Percentiles rank a stretch among this genome's conserved stretches.
These are phyloP conservation scores for Cladosporium phlei DNA, from an alignment of 2,329 filamentous ascomycete species.

Conservation along the genomic window DNA sequence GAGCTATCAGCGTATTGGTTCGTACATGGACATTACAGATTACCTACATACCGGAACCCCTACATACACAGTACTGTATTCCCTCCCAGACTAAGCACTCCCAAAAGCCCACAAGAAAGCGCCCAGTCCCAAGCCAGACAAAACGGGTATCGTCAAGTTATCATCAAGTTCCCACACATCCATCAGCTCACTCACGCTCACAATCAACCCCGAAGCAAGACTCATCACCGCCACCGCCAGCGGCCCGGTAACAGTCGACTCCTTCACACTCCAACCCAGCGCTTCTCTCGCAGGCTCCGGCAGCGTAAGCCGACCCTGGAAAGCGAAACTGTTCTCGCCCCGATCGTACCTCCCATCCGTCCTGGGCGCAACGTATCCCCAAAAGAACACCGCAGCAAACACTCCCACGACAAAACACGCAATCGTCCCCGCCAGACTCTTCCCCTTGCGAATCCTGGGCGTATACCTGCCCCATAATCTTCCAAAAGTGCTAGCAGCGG, in stretches of 20 bases:
- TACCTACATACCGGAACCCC: not conserved
- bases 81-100: not conserved
- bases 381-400: conserved; percentile 78
- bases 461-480: conserved; percentile 86
- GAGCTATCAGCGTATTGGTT: too few relatives aligned
- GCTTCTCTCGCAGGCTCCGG: conserved; percentile 55
- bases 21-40: too few relatives aligned
- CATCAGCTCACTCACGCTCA: conserved; percentile 81
- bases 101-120: conserved; percentile 86
- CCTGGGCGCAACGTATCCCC: conserved; percentile 73
- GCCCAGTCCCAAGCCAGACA: conserved; percentile 86
- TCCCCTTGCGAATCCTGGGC: conserved; percentile 74
- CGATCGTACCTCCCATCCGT: conserved; percentile 31
- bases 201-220: conserved; percentile 81
- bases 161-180: conserved; percentile 95
- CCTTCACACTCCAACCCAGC: conserved; percentile 56
- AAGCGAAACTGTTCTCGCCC: conserved; percentile 66
- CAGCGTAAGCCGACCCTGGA: conserved; percentile 68
- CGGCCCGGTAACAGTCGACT: conserved; percentile 62
- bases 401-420: conserved; percentile 81
- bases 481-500: conserved; percentile 90
- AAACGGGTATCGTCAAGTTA: conserved; percentile 90
- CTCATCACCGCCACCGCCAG: conserved; percentile 76
- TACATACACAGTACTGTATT: too few relatives aligned
- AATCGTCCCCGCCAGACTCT: conserved; percentile 83